These are phyloP conservation scores for Allium cepa DNA, from an alignment of 106 monocot genomes.

Conservation along the genomic window DNA sequence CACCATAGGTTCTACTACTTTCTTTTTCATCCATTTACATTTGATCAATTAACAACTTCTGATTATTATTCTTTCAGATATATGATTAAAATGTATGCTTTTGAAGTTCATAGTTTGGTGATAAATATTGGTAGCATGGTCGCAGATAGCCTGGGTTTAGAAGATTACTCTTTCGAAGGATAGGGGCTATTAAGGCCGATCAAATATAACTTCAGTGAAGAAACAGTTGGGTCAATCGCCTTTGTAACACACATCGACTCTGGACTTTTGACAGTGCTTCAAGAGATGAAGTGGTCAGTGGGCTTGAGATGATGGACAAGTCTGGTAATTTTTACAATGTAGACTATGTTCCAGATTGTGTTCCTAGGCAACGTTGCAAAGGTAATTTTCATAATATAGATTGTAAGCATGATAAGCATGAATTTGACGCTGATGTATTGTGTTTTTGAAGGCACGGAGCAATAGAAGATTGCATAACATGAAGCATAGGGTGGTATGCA, in stretches of 20 bases:
- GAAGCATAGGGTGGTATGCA: too few species aligned
- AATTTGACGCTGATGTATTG: too few species aligned
- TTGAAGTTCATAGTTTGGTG: conserved; percentile 20
- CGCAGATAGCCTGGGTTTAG: conserved; percentile 25
- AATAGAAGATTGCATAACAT: too few species aligned
- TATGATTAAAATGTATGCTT: conserved; percentile 27
- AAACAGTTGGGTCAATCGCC: conserved; percentile 28
- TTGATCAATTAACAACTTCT: neutral
- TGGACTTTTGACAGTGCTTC: conserved; percentile 50
- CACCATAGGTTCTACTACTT: conserved; percentile 6
- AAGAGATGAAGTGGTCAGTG: conserved; percentile 47
- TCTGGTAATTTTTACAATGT: conserved; percentile 24
- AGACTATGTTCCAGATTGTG: conserved; percentile 45
- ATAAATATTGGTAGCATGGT: conserved; percentile 26
- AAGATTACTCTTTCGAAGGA: conserved; percentile 27
- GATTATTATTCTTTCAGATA: conserved; percentile 17
- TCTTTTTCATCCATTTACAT: neutral
- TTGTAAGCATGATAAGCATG: conserved; percentile 11
- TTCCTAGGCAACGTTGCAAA: conserved; percentile 43
- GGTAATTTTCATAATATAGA: neutral
- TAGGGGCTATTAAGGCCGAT: conserved; percentile 38
- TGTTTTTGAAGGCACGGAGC: neutral
- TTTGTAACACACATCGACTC: conserved; percentile 46
- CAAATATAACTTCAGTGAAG: conserved; percentile 19
- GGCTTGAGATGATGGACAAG: conserved; percentile 52